Conservation (phyloP, 2,329 filamentous ascomycete genomes). For the Dryadomyces sulphureus region DNA sequence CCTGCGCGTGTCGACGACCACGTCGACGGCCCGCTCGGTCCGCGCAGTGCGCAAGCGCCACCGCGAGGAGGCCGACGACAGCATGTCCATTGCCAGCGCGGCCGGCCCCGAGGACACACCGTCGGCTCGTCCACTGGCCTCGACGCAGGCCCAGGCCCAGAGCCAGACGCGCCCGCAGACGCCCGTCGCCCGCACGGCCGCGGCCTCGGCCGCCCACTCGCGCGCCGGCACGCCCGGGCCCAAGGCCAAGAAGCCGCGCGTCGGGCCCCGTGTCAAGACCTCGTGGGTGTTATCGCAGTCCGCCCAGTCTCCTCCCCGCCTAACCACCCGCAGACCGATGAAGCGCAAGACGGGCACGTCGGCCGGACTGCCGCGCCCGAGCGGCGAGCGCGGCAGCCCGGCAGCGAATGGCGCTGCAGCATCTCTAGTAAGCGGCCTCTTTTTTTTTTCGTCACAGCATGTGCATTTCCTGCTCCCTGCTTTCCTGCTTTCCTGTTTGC, state of each 20-base stretch:
- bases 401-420: slow-evolving; percentile 37
- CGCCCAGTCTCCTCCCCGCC: slow-evolving; percentile 2
- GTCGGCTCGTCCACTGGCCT: background rate
- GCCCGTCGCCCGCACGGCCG: slow-evolving; percentile 1
- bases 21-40: slow-evolving; percentile 26
- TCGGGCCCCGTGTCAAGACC: slow-evolving; percentile 50
- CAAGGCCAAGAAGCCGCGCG: slow-evolving; percentile 44
- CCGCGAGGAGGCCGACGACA: slow-evolving; percentile 38
- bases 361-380: slow-evolving; percentile 51
- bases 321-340: slow-evolving; percentile 40
- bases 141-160: too few species aligned
- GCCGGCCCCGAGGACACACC: slow-evolving; percentile 21
- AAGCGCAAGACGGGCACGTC: slow-evolving; percentile 60
- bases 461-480: background rate
- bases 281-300: slow-evolving; percentile 40
- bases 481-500: slow-evolving; percentile 3
- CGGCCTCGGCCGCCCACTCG: slow-evolving; percentile 26
- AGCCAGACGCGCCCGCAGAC: slow-evolving; percentile 10
- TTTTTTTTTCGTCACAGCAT: background rate
- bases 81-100: slow-evolving; percentile 35
- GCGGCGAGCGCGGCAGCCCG: slow-evolving; percentile 50
- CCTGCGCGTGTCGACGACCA: slow-evolving; percentile 15
- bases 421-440: slow-evolving; percentile 35
- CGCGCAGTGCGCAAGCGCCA: slow-evolving; percentile 36
- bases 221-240: slow-evolving; percentile 46